phyloP scores from a whole-genome alignment of 2,329 filamentous ascomycete genomes.

The Trichophyton verrucosum region DNA sequence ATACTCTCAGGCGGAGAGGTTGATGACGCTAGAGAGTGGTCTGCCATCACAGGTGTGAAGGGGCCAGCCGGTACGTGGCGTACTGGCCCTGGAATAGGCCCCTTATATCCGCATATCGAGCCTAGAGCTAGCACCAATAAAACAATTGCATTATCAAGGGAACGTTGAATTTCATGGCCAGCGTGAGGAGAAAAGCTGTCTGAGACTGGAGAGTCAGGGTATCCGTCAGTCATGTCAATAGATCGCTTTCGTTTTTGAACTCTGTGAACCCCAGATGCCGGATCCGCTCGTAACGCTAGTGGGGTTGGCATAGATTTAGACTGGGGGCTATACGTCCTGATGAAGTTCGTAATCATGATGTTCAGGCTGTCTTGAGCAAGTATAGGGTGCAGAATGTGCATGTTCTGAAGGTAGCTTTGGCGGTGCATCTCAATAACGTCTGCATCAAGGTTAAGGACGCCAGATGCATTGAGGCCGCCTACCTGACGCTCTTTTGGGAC shows the following conservation, averaged over 20 bases:
- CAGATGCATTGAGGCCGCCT: slow-evolving; percentile 39
- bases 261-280: slow-evolving; percentile 7
- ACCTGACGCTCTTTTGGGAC: slow-evolving; percentile 20
- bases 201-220: slow-evolving; percentile 6
- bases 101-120: slow-evolving; percentile 55
- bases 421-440: slow-evolving; percentile 40
- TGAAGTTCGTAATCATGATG: slow-evolving; percentile 41
- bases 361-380: slow-evolving; percentile 43
- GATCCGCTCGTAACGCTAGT: not conserved
- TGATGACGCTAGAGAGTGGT: not conserved
- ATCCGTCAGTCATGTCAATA: slow-evolving; percentile 7
- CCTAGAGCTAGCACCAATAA: slow-evolving; percentile 75
- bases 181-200: slow-evolving; percentile 5
- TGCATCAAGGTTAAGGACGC: slow-evolving; percentile 42
- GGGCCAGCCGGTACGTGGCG: slow-evolving; percentile 20
- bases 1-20: slow-evolving; percentile 3
- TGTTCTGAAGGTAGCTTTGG: slow-evolving; percentile 45
- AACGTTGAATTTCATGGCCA: slow-evolving; percentile 36
- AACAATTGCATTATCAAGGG: slow-evolving; percentile 68
- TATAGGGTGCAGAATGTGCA: slow-evolving; percentile 54
- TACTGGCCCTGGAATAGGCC: slow-evolving; percentile 43
- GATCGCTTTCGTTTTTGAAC: slow-evolving; percentile 13
- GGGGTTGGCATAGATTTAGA: not conserved
- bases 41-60: slow-evolving; percentile 4
- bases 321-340: slow-evolving; percentile 34